A percentile compares a stretch with the other conserved stretches of the same genome.
These are phyloP conservation scores for Metschnikowia corniflorae DNA, from an alignment of 805 yeast genomes.

Conservation along the genomic window DNA sequence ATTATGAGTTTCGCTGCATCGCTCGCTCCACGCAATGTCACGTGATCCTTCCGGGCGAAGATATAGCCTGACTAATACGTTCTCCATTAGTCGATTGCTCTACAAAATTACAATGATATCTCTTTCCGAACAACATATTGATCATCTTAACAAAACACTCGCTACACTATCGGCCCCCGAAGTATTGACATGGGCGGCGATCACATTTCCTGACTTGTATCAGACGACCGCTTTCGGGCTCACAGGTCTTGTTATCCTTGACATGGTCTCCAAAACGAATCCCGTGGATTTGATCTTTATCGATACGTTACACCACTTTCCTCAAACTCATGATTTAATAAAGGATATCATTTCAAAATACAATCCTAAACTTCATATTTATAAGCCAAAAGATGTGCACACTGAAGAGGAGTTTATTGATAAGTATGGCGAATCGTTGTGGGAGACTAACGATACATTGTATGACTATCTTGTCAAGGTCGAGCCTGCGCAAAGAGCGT, in stretches of 20 bases:
- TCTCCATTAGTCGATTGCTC: too few relatives aligned
- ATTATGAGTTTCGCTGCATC: too few relatives aligned
- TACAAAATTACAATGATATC: too few relatives aligned
- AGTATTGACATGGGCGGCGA: constrained; percentile 74
- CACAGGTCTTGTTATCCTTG: constrained; percentile 85
- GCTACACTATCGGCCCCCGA: constrained; percentile 61
- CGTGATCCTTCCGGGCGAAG: constrained; percentile 8
- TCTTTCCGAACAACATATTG: constrained; percentile 47
- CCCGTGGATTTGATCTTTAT: constrained; percentile 76
- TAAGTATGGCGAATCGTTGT: constrained; percentile 69
- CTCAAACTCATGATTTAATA: constrained; percentile 83
- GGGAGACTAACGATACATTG: constrained; percentile 77
- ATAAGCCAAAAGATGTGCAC: constrained; percentile 56
- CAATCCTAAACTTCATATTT: constrained; percentile 56
- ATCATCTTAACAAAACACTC: constrained; percentile 62
- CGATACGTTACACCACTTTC: constrained; percentile 90
- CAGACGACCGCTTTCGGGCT: constrained; percentile 96
- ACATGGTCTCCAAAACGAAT: constrained; percentile 55
- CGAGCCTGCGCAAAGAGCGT: constrained; percentile 88
- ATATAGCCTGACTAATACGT: constrained; percentile 1
- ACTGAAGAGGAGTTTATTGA: constrained; percentile 61
- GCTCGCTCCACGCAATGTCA: constrained; percentile 14
- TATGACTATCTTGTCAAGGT: constrained; percentile 89
- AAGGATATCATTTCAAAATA: constrained; percentile 55
- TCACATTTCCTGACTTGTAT: constrained; percentile 76